These are phyloP conservation scores for Firmiana major DNA, from an alignment of 345 rosid species.

Conservation along the genomic window DNA sequence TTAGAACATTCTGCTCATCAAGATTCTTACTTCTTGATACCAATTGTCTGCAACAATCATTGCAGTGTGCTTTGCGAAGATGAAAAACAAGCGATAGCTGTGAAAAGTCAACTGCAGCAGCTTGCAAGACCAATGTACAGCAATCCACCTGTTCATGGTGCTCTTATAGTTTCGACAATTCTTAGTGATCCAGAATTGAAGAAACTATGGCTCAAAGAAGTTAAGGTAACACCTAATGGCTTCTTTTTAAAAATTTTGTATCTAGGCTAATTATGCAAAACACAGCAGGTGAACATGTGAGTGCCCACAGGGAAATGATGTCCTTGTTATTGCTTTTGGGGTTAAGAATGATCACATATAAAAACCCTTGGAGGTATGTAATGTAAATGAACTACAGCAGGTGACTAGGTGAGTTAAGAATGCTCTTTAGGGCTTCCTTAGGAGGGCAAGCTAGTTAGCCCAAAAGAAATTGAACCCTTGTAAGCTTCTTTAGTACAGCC, in stretches of 20 bases:
- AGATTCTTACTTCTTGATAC: background rate
- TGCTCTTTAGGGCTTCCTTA: background rate
- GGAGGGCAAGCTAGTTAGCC: background rate
- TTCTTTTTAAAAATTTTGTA: background rate
- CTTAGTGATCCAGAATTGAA: slow-evolving; percentile 77
- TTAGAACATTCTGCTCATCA: slow-evolving; percentile 3
- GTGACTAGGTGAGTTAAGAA: no score
- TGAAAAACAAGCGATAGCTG: slow-evolving; percentile 75
- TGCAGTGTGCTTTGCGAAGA: slow-evolving; percentile 83
- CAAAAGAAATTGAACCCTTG: background rate
- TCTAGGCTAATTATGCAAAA: background rate
- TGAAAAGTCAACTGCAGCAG: slow-evolving; percentile 94
- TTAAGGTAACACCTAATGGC: slow-evolving; percentile 48
- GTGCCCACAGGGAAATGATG: background rate
- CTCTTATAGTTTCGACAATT: slow-evolving; percentile 71
- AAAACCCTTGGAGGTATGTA: background rate
- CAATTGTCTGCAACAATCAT: background rate
- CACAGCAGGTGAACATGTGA: background rate
- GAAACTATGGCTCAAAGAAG: slow-evolving; percentile 86
- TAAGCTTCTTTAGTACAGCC: background rate
- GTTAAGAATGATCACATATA: background rate
- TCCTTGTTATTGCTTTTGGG: background rate
- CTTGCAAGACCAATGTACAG: slow-evolving; percentile 99
- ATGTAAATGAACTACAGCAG: background rate
- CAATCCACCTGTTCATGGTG: slow-evolving; percentile 93